These are phyloP conservation scores for Paraleonurus japonicus DNA, from an alignment of 257 asterid species.

Conservation along the genomic window DNA sequence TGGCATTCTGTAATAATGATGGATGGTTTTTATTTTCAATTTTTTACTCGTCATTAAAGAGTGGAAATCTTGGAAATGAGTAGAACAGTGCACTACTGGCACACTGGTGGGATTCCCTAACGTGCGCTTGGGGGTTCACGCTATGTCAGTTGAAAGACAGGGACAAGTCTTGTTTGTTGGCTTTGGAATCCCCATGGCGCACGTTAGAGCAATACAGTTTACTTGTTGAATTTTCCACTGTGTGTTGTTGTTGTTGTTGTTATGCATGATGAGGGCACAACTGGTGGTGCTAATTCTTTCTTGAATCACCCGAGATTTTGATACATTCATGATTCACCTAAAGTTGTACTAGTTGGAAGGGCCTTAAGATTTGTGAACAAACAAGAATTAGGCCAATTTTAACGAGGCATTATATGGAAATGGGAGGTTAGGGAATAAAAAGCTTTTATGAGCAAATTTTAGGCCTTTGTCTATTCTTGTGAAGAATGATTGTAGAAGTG, in stretches of 20 bases:
- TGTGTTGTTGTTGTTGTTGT: too few relatives aligned
- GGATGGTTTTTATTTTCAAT: background rate
- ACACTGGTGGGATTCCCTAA: constrained; percentile 45
- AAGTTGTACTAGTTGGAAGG: background rate
- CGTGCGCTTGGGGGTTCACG: constrained; percentile 59
- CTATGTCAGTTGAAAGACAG: constrained; percentile 56
- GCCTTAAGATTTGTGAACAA: background rate
- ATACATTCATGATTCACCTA: too few relatives aligned
- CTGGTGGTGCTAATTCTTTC: constrained; percentile 51
- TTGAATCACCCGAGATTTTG: too few relatives aligned
- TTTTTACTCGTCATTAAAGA: background rate
- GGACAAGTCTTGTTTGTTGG: constrained; percentile 50
- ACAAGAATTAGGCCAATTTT: constrained; percentile 20
- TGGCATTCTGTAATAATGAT: constrained; percentile 11
- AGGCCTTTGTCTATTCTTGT: constrained; percentile 33
- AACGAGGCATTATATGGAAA: constrained; percentile 25
- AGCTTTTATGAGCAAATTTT: constrained; percentile 26
- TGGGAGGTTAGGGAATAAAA: constrained; percentile 20
- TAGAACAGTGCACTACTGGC: constrained; percentile 35
- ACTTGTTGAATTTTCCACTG: constrained; percentile 29
- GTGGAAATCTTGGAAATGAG: constrained; percentile 15
- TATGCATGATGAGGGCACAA: constrained; percentile 35
- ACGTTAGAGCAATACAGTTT: constrained; percentile 28
- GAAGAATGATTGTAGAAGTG: constrained; percentile 55
- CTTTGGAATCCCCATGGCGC: constrained; percentile 53